phyloP scores from a whole-genome alignment of 352 stramenopile species.

The Phytophthora syringae region DNA sequence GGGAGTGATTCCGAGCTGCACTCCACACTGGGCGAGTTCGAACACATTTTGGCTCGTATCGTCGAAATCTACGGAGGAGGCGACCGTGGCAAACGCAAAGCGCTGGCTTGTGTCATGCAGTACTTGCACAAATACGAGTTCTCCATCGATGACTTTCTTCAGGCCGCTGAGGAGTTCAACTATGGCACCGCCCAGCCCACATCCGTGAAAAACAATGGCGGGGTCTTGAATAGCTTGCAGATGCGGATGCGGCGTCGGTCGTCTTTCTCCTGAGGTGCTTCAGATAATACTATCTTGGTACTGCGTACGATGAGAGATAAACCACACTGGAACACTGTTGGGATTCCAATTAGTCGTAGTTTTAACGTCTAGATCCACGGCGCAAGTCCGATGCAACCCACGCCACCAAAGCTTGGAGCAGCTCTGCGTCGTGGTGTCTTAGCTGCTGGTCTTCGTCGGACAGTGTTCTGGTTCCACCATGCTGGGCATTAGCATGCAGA shows the following conservation, averaged over 20 bases:
- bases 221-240: slow-evolving; percentile 62
- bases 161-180: slow-evolving; percentile 64
- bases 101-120: slow-evolving; percentile 75
- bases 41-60: slow-evolving; percentile 57
- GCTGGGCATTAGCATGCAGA: slow-evolving; percentile 47
- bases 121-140: slow-evolving; percentile 87
- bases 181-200: slow-evolving; percentile 11
- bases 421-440: slow-evolving; percentile 56
- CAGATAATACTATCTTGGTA: not conserved
- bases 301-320: too few species aligned
- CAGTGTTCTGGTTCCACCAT: slow-evolving; percentile 10
- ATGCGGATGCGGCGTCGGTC: slow-evolving; percentile 63
- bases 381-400: slow-evolving; percentile 64
- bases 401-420: slow-evolving; percentile 50
- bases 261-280: slow-evolving; percentile 47
- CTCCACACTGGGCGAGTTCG: slow-evolving; percentile 61
- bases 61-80: slow-evolving; percentile 73
- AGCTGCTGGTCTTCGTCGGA: slow-evolving; percentile 28
- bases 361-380: slow-evolving; percentile 10
- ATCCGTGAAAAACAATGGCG: slow-evolving; percentile 12
- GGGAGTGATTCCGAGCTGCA: slow-evolving; percentile 44
- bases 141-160: slow-evolving; percentile 74
- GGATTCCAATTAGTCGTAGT: too few species aligned
- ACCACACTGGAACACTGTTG: too few species aligned
- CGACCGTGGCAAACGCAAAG: slow-evolving; percentile 77